Percentiles rank a stretch among this genome's conserved stretches.
These are phyloP conservation scores for Wallemia mellicola DNA, from an alignment of 1,284 basidiomycete genomes.

Conservation along the genomic window DNA sequence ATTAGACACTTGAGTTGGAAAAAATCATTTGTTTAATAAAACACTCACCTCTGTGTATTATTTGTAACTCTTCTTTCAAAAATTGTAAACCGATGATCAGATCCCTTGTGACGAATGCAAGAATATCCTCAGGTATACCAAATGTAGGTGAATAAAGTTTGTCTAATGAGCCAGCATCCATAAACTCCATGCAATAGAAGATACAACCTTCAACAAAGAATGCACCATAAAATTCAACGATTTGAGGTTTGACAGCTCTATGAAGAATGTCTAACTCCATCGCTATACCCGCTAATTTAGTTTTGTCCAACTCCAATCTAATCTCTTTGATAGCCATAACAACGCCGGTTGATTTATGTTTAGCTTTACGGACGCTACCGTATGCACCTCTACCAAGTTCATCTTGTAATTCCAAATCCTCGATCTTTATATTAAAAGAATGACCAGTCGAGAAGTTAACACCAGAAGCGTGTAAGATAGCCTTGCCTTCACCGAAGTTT, in stretches of 20 bases:
- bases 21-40: neutral
- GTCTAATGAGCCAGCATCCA: slow-evolving; percentile 86
- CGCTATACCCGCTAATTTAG: slow-evolving; percentile 80
- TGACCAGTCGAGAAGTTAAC: slow-evolving; percentile 85
- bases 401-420: slow-evolving; percentile 57
- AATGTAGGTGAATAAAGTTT: slow-evolving; percentile 26
- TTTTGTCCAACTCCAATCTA: slow-evolving; percentile 77
- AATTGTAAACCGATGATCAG: slow-evolving; percentile 84
- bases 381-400: slow-evolving; percentile 91
- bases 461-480: slow-evolving; percentile 64
- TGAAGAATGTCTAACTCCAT: slow-evolving; percentile 97
- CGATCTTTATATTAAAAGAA: slow-evolving; percentile 86
- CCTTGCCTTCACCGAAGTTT: slow-evolving; percentile 63
- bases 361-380: slow-evolving; percentile 81
- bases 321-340: slow-evolving; percentile 99
- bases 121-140: slow-evolving; percentile 50
- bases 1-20: neutral
- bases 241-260: slow-evolving; percentile 61
- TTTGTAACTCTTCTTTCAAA: slow-evolving; percentile 80
- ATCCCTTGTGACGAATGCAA: slow-evolving; percentile 49
- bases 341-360: slow-evolving; percentile 78
- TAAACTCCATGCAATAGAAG: slow-evolving; percentile 98
- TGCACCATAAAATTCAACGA: slow-evolving; percentile 94
- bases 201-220: slow-evolving; percentile 97
- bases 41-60: slow-evolving; percentile 63